These are phyloP conservation scores for Glaciozyma antarctica DNA, from an alignment of 768 basidiomycete species.

Conservation along the genomic window DNA sequence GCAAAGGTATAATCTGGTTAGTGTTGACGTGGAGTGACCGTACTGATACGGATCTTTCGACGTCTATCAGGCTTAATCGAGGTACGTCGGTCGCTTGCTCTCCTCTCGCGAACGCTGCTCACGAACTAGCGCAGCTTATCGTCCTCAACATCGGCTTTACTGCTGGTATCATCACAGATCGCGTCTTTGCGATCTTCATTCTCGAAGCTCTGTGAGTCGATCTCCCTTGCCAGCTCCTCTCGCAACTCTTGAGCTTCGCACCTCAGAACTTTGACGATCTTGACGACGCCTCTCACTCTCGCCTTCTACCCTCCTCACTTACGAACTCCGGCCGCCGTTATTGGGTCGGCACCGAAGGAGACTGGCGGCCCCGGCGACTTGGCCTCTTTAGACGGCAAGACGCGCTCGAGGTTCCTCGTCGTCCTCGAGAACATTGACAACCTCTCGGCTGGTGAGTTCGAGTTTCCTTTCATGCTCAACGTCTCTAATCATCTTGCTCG, in stretches of 20 bases:
- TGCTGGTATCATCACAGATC: conserved; percentile 60
- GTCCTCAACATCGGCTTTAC: conserved; percentile 69
- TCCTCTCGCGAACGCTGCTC: conserved; percentile 38
- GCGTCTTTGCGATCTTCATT: conserved; percentile 53
- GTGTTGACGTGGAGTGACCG: too few relatives aligned
- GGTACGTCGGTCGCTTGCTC: conserved; percentile 29
- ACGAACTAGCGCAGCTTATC: conserved; percentile 48
- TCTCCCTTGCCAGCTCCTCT: background rate
- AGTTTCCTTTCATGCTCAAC: background rate
- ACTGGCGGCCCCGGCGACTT: background rate
- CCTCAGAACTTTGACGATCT: conserved; percentile 65
- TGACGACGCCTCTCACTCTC: conserved; percentile 73
- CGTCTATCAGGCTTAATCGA: too few relatives aligned
- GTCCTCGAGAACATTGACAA: conserved; percentile 86
- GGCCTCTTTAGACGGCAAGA: conserved; percentile 2
- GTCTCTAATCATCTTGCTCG: too few relatives aligned
- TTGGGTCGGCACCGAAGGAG: background rate
- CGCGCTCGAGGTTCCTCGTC: conserved; percentile 61
- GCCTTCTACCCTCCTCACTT: conserved; percentile 61
- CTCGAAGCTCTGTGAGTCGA: conserved; percentile 19
- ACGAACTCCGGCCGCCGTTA: conserved; percentile 33
- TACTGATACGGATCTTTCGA: too few relatives aligned
- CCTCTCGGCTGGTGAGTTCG: conserved; percentile 58
- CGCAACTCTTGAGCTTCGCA: conserved; percentile 28
- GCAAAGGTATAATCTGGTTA: background rate